Conservation (phyloP, 179 eudicot species). For the Silene coronaria region DNA sequence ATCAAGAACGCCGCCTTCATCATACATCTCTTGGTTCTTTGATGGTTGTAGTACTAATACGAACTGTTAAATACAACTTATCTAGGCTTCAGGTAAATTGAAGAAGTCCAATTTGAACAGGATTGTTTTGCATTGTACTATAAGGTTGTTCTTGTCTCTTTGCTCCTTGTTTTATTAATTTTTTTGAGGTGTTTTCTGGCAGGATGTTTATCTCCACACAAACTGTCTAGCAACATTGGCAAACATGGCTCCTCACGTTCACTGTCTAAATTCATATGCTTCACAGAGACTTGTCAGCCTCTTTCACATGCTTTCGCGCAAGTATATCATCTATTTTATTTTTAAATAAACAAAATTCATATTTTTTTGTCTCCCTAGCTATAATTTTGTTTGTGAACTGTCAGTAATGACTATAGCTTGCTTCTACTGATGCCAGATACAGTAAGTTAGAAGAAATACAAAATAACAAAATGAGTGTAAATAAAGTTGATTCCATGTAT, state of each 20-base stretch:
- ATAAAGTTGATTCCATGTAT: constrained; percentile 39
- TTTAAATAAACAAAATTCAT: neutral
- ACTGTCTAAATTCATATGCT: constrained; percentile 78
- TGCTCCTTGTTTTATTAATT: neutral
- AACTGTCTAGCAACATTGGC: constrained; percentile 92
- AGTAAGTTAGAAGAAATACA: constrained; percentile 68
- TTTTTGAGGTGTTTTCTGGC: constrained; percentile 18
- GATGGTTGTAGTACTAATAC: constrained; percentile 74
- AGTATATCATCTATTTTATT: constrained; percentile 37
- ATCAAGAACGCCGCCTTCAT: constrained; percentile 80
- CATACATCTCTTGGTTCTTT: constrained; percentile 90
- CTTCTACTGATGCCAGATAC: constrained; percentile 43
- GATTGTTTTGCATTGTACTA: neutral
- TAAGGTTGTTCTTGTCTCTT: neutral
- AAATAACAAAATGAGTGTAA: constrained; percentile 47
- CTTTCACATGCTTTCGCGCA: constrained; percentile 81
- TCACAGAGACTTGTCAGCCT: constrained; percentile 90
- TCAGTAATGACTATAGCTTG: neutral
- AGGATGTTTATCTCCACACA: constrained; percentile 98
- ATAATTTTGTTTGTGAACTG: neutral
- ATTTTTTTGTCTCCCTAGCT: too few relatives aligned
- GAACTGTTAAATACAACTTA: constrained; percentile 88
- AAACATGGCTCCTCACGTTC: constrained; percentile 98
- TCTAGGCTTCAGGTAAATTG: constrained; percentile 68
- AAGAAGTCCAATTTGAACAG: neutral